A percentile compares a stretch with the other conserved stretches of the same genome.
phyloP scores from a whole-genome alignment of 2,329 filamentous ascomycete genomes.

The Pestalotiopsis fici region DNA sequence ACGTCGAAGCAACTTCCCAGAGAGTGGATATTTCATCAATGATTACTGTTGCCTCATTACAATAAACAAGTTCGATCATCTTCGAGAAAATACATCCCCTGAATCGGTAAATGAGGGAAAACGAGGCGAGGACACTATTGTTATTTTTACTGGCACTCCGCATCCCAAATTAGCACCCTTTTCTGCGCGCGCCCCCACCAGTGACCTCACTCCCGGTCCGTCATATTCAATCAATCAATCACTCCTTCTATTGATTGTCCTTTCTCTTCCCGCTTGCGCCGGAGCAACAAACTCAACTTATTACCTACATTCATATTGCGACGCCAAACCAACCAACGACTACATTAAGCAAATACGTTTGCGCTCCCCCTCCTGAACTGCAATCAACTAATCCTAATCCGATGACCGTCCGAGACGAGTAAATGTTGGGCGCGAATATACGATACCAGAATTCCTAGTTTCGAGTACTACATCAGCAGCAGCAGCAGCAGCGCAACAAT shows the following conservation, averaged over 20 bases:
- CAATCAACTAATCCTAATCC: neutral
- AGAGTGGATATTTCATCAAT: neutral
- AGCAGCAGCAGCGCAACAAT: conserved; percentile 16
- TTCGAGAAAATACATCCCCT: neutral
- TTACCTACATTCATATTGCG: neutral
- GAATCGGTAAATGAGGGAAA: neutral
- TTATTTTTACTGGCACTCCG: neutral
- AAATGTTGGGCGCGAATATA: neutral
- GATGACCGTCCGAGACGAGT: neutral
- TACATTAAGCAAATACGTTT: neutral
- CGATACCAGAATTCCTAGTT: neutral
- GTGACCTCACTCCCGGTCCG: conserved; percentile 4
- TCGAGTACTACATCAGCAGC: neutral
- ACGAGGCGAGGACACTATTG: neutral
- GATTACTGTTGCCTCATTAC: neutral
- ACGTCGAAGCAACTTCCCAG: neutral
- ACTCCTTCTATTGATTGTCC: conserved; percentile 6
- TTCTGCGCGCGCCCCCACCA: neutral
- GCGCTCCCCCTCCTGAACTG: neutral
- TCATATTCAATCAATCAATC: neutral
- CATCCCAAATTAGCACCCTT: neutral
- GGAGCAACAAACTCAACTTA: neutral
- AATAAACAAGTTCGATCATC: neutral
- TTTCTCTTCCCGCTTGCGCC: conserved; percentile 5
- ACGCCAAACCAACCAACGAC: neutral